Conservation (phyloP, 345 rosid species). For the Clausena lansium region DNA sequence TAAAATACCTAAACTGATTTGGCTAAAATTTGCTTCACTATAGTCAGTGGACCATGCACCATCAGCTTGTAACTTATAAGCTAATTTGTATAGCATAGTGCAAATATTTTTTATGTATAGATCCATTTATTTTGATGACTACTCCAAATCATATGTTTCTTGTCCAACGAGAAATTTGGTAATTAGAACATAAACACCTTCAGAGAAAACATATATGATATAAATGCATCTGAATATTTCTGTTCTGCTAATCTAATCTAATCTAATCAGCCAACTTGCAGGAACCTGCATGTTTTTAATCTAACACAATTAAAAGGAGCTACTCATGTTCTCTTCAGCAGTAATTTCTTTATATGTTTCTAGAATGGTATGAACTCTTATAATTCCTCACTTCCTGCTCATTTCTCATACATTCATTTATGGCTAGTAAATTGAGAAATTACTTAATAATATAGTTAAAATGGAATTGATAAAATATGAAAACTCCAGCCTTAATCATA, state of each 20-base stretch:
- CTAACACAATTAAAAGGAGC: not conserved
- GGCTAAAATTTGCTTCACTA: not conserved
- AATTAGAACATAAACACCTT: not conserved
- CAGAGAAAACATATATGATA: not conserved
- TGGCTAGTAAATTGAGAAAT: not conserved
- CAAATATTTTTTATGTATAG: not conserved
- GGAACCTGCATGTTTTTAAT: not conserved
- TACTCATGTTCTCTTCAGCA: not conserved
- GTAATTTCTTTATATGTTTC: not conserved
- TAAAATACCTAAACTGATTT: not conserved
- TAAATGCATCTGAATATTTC: not conserved
- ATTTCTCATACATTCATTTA: not conserved
- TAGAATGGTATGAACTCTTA: not conserved
- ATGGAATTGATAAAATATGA: not conserved
- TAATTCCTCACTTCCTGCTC: not conserved
- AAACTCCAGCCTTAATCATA: not conserved
- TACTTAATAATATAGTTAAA: not conserved
- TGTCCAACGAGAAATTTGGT: not conserved
- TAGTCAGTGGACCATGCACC: not conserved
- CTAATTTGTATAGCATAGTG: not conserved
- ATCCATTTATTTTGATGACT: not conserved
- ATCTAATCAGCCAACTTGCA: not conserved
- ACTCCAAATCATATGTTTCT: not conserved
- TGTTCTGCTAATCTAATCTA: not conserved
- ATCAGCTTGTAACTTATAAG: not conserved